Evolutionary conservation across 352 stramenopile species (phyloP).

Genomic region (Phytopythium montanum): DNA sequence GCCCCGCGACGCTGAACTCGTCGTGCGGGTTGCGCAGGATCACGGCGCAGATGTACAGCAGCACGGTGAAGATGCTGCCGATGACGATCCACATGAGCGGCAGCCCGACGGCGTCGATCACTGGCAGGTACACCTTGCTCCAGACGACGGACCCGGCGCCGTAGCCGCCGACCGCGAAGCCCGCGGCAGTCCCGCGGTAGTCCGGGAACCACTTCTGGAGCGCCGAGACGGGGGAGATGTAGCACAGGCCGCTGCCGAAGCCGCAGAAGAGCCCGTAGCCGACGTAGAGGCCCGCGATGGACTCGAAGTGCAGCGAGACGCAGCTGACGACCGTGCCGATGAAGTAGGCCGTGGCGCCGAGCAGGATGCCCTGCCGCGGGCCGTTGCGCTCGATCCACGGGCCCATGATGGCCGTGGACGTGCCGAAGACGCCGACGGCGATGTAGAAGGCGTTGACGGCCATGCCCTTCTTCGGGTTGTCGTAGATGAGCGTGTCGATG

Average conservation of each 20-base stretch:
- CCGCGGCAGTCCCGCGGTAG: conserved; percentile 57
- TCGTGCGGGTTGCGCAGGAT: conserved; percentile 46
- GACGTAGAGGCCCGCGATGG: conserved; percentile 44
- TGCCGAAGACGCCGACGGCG: conserved; percentile 56
- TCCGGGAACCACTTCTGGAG: conserved; percentile 77
- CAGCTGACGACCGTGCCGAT: conserved; percentile 38
- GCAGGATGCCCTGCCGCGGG: conserved; percentile 40
- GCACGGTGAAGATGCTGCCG: conserved; percentile 31
- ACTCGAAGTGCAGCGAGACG: conserved; percentile 41
- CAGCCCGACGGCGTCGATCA: conserved; percentile 44
- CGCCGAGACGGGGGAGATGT: conserved; percentile 66
- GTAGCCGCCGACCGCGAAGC: conserved; percentile 65
- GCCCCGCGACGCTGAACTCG: conserved; percentile 42
- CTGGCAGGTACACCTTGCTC: conserved; percentile 58
- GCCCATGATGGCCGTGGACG: conserved; percentile 63
- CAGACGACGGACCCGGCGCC: conserved; percentile 56
- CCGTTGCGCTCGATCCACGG: conserved; percentile 68
- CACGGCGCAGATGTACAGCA: conserved; percentile 45
- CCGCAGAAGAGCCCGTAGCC: conserved; percentile 63
- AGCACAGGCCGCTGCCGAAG: conserved; percentile 68
- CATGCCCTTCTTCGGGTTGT: conserved; percentile 33
- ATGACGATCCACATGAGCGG: conserved; percentile 47
- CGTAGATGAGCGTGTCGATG: conserved; percentile 47
- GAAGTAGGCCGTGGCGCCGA: conserved; percentile 48
- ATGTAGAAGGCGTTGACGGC: conserved; percentile 73